Conservation (phyloP, 2,329 filamentous ascomycete genomes). For the Fusarium brachygibbosum region DNA sequence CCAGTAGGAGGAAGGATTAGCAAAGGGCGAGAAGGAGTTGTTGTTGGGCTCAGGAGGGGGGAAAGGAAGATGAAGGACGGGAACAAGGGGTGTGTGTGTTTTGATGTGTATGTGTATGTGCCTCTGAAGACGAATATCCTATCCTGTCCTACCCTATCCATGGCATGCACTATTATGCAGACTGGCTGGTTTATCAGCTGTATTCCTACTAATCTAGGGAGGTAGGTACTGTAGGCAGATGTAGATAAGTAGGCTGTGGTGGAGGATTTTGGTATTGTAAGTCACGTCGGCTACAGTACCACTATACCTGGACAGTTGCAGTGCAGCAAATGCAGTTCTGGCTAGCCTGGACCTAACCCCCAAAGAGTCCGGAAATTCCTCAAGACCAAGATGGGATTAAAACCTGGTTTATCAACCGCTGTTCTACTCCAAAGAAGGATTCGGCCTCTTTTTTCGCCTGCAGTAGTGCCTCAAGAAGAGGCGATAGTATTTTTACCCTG, state of each 20-base stretch:
- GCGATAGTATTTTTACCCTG: too few species aligned
- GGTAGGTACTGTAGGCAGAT: not conserved
- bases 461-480: not conserved
- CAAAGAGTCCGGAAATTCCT: conserved; percentile 3
- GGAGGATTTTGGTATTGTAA: conserved; percentile 3
- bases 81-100: not conserved
- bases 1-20: not conserved
- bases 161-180: not conserved
- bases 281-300: conserved; percentile 5
- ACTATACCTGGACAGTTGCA: conserved; percentile 8
- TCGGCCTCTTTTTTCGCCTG: conserved; percentile 21
- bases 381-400: not conserved
- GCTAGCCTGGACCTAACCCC: not conserved
- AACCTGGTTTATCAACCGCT: not conserved
- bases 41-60: not conserved
- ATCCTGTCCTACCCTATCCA: not conserved
- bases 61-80: not conserved
- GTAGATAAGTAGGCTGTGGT: conserved; percentile 9
- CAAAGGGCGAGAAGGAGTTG: not conserved
- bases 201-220: not conserved
- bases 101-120: too few species aligned
- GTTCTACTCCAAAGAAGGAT: not conserved
- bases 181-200: not conserved
- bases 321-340: conserved; percentile 1
- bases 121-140: not conserved